Evolutionary conservation across 2,329 filamentous ascomycete species (phyloP).

Genomic region (Exophiala oligosperma): DNA sequence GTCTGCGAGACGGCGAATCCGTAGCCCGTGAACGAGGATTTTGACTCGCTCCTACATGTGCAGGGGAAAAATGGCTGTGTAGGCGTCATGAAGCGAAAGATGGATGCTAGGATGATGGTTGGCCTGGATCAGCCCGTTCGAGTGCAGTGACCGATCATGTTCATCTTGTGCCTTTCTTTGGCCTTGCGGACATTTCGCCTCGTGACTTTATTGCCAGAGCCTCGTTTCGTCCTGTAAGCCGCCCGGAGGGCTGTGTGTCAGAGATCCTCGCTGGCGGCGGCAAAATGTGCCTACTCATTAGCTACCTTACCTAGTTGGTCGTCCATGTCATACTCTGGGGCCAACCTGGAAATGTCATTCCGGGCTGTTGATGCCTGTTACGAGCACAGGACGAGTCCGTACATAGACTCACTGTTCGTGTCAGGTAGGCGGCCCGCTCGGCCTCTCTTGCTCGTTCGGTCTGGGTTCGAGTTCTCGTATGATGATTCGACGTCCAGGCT

Average conservation of each 20-base stretch:
- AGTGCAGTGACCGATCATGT: not conserved
- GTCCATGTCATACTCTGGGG: no score
- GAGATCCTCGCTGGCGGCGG: no score
- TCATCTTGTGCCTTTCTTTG: not conserved
- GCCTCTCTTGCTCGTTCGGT: no score
- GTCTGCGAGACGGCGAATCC: no score
- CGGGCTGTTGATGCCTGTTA: not conserved
- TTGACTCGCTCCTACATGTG: no score
- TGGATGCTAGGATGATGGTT: not conserved
- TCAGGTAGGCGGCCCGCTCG: no score
- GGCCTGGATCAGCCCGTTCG: constrained; percentile 15
- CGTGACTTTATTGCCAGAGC: not conserved
- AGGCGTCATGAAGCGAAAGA: not conserved
- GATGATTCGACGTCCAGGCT: not conserved
- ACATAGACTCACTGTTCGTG: no score
- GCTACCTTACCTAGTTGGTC: no score
- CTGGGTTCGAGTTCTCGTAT: constrained; percentile 1
- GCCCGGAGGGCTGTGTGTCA: not conserved
- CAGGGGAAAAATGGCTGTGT: not conserved
- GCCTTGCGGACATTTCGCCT: not conserved
- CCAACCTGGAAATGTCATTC: not conserved
- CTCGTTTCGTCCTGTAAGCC: not conserved
- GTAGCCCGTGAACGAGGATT: no score
- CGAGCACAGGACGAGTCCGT: no score
- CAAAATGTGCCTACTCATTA: no score